These are phyloP conservation scores for Coniochaeta ligniaria DNA, from an alignment of 2,329 filamentous ascomycete species.

Conservation along the genomic window DNA sequence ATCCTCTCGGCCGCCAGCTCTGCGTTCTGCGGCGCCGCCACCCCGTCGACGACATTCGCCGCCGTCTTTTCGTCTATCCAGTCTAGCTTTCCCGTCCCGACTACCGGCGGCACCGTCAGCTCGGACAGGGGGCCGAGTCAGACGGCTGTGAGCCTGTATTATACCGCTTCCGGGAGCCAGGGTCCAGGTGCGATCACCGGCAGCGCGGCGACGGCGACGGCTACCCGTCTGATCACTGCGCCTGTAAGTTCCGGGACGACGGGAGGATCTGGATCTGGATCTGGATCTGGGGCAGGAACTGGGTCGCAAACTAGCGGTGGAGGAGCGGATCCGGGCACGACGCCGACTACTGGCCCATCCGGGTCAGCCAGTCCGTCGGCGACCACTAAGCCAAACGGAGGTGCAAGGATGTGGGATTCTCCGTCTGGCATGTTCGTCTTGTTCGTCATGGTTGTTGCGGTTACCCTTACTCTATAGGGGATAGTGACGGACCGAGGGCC, in stretches of 20 bases:
- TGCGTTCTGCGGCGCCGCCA: conserved; percentile 17
- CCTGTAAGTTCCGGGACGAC: neutral
- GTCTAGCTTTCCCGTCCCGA: conserved; percentile 17
- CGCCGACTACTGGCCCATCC: neutral
- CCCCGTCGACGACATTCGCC: conserved; percentile 27
- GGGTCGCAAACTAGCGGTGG: neutral
- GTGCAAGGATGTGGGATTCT: neutral
- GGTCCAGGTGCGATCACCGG: conserved; percentile 35
- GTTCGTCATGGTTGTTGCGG: neutral
- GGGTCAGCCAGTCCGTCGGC: neutral
- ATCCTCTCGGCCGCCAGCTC: conserved; percentile 25
- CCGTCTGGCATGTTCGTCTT: neutral
- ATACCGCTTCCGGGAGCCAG: conserved; percentile 27
- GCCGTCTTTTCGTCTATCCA: conserved; percentile 20
- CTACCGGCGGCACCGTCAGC: conserved; percentile 20
- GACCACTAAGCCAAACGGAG: neutral
- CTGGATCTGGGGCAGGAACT: neutral
- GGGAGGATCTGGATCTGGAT: neutral
- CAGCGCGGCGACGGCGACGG: conserved; percentile 26
- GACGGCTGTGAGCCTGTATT: conserved; percentile 34
- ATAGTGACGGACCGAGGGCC: neutral
- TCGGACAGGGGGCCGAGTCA: conserved; percentile 25
- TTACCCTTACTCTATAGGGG: neutral
- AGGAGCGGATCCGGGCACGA: neutral
- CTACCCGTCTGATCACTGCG: conserved; percentile 12